Conservation (phyloP, 179 eudicot species). For the Camellia oleifera region DNA sequence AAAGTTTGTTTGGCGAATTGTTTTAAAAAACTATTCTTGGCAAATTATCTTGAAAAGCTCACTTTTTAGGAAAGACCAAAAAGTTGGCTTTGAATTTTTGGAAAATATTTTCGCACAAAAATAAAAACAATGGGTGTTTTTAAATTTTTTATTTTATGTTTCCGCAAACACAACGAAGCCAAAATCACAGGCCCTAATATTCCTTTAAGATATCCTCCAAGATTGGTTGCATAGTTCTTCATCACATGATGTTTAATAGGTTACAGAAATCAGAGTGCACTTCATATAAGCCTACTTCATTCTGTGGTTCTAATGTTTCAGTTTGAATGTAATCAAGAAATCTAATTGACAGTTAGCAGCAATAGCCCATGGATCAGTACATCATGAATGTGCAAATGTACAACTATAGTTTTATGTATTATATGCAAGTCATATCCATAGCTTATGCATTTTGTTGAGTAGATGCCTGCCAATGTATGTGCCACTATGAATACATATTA, state of each 20-base stretch:
- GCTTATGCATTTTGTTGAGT: background rate
- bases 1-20: too few relatives aligned
- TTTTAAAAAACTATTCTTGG: too few relatives aligned
- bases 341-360: constrained; percentile 14
- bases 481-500: background rate
- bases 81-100: too few relatives aligned
- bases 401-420: constrained; percentile 19
- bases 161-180: too few relatives aligned
- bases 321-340: background rate
- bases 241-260: background rate
- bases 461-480: background rate
- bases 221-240: background rate
- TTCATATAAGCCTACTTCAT: background rate
- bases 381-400: constrained; percentile 15
- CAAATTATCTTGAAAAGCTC: too few relatives aligned
- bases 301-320: constrained; percentile 15
- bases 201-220: background rate
- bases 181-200: background rate
- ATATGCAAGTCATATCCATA: background rate
- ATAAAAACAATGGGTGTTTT: too few relatives aligned
- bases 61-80: too few relatives aligned
- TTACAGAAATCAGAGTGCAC: background rate
- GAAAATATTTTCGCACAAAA: too few relatives aligned
- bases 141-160: too few relatives aligned
- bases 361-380: background rate